Percentiles rank a stretch among this genome's conserved stretches.
These are phyloP conservation scores for Babesia sp. DNA, from an alignment of 169 alveolate genomes.

Conservation along the genomic window DNA sequence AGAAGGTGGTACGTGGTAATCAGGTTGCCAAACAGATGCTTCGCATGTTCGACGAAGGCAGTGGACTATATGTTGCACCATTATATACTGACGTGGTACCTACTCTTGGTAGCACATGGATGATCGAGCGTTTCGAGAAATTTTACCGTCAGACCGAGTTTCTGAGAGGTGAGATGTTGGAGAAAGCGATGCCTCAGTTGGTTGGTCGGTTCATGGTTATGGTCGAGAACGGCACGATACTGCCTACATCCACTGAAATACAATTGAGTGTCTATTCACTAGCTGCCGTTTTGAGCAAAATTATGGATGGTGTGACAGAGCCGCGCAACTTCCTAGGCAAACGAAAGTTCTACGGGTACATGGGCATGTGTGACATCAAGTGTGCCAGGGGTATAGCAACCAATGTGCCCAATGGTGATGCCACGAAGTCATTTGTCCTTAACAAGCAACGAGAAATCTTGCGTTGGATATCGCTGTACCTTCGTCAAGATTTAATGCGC, in stretches of 20 bases:
- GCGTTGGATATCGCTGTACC: conserved; percentile 55
- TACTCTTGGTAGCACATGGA: conserved; percentile 64
- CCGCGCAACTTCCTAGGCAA: conserved; percentile 50
- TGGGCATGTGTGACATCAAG: conserved; percentile 59
- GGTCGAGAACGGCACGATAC: conserved; percentile 65
- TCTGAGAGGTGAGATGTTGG: conserved; percentile 19
- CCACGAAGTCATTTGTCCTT: neutral
- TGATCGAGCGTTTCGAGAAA: conserved; percentile 48
- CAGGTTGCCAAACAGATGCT: conserved; percentile 56
- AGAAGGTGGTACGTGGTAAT: conserved; percentile 52
- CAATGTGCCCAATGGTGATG: conserved; percentile 16
- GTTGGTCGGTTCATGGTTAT: conserved; percentile 64
- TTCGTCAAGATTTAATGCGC: conserved; percentile 39
- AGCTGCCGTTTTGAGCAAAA: conserved; percentile 35
- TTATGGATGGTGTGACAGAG: conserved; percentile 62
- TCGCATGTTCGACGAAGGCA: conserved; percentile 42
- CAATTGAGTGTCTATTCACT: conserved; percentile 48
- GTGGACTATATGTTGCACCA: conserved; percentile 66
- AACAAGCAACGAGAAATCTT: conserved; percentile 54
- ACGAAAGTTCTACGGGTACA: conserved; percentile 63
- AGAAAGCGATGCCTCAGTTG: conserved; percentile 38
- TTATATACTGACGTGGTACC: conserved; percentile 58
- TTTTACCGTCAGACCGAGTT: conserved; percentile 29
- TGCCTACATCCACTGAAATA: conserved; percentile 50
- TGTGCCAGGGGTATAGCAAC: conserved; percentile 41